Base-by-base conservation (phyloP, 768 basidiomycete species). In the Candolleomyces efflorescens region DNA sequence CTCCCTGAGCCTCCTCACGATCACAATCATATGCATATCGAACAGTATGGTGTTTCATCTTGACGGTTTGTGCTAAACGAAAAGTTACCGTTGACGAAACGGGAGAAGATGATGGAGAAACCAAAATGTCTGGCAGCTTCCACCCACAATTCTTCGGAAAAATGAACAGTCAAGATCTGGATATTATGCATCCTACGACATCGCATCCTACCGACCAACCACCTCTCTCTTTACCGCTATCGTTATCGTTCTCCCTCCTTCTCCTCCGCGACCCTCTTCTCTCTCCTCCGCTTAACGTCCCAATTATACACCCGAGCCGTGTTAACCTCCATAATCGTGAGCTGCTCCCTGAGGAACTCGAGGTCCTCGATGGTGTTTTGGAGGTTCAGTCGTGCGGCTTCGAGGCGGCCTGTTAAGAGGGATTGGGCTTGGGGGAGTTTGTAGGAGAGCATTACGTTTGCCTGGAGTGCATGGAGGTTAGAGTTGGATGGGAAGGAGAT, bases 391-490 rank as follows among this genome's bases (percentile, higher is more conserved):
- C 91, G 82, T 0, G 95, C 95, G 0, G 81, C 77, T 0, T 75
- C 71, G 26, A 95, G 82, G 71, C 98, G 98, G 23, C 83, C 80
- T 55, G 79, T 71, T 0, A 99, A 75, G 7, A 98, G 81, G 1
- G 79, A 69, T 56, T 89, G 81, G 1, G 97, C 97, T 15, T 83
- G 84, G 1, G 84, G 80, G 23, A 96, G 74, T 60, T 89, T 89
- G 75, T 99, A 99, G 0, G 94, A 91, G 1, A 99, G 78, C 96
- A 98, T 98, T 2, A 95, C 93, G 62, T 98, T 98, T 6, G 97
- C 97, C 96, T 98, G 62, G 32, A 32, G 32, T 11, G 5, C 32
- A 32, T 32, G 5, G n/a, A n/a, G n/a, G n/a, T 32, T 1, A 23
- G 22, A 23, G 27, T 48, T 11, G 44, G n/a, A 36, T 55, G 32